Base-by-base conservation (phyloP, 2,329 filamentous ascomycete genomes). In the Exophiala spinifera region DNA sequence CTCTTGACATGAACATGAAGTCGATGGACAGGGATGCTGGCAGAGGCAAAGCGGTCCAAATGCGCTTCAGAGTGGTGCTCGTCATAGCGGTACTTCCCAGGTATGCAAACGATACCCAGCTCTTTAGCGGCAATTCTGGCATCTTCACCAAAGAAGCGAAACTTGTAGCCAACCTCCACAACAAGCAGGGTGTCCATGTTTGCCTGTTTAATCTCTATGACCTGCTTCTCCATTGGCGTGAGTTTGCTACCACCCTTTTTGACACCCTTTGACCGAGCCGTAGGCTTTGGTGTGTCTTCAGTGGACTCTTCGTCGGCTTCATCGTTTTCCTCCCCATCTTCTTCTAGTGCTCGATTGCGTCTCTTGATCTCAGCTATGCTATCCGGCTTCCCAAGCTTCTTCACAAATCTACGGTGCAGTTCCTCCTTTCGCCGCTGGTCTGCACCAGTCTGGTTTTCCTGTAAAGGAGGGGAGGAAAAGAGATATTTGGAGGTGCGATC, bases 111-210 rank as follows among this genome's bases (percentile, higher is more conserved):
- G 63, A 99, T 96, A 56, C 90, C 88, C 46, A 99, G 78, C 69
- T 92, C 90, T 70, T 92, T 95, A 11, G 91, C 89, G 3, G 92
- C 94, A 50, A 84, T 82, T 49, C 91, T 83, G 7, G 94, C 94
- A 74, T 99, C 94, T 66, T 97, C 92, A 10, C 94, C 94, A 67
- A 96, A 96, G 75, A 99, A 96, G 31, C 88, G 86, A 73, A 95
- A 99, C 69, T 99, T 99, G 75, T 99, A 99, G 47, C 94, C 94
- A 7, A 97, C 94, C 69, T 99, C 92, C 49, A 97, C 85, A 11
- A 97, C 88, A 28, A 99, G 78, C 17, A 99, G 66, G 0, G 92
- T 94, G 67, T 97, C 94, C 75, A 90, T 80, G 68, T 97, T 86
- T 63, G 92, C 89, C 56, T 85, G 81, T 74, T 99, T 99, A 70